These are phyloP conservation scores for Sphaerulina musiva DNA, from an alignment of 2,329 filamentous ascomycete genomes.

Conservation along the genomic window DNA sequence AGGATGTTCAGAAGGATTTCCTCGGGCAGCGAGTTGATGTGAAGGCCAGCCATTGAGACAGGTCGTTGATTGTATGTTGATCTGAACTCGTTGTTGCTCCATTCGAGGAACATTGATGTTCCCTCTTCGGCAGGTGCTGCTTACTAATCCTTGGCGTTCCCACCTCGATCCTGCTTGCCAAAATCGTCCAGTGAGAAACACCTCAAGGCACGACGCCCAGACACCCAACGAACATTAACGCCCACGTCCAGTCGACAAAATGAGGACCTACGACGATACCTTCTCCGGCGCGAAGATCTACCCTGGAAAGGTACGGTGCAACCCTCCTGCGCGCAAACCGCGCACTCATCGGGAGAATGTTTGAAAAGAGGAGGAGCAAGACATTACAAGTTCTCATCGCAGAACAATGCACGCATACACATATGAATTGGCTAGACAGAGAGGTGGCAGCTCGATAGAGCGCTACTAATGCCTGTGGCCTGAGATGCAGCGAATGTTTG, in stretches of 20 bases:
- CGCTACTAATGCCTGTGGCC: slow-evolving; percentile 8
- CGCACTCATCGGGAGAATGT: neutral
- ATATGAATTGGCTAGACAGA: slow-evolving; percentile 10
- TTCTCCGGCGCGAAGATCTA: slow-evolving; percentile 75
- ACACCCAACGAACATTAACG: slow-evolving; percentile 10
- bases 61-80: too few species aligned
- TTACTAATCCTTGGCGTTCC: neutral
- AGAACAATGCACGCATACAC: neutral
- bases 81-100: too few species aligned
- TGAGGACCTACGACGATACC: slow-evolving; percentile 72
- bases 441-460: neutral
- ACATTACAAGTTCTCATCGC: neutral
- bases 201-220: slow-evolving; percentile 4
- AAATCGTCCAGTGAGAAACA: neutral
- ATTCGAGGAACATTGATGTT: too few species aligned
- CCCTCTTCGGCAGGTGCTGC: neutral
- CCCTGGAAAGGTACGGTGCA: slow-evolving; percentile 61
- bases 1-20: slow-evolving; percentile 57
- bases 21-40: slow-evolving; percentile 46
- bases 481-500: slow-evolving; percentile 8
- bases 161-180: neutral
- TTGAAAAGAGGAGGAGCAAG: slow-evolving; percentile 10
- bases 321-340: slow-evolving; percentile 1
- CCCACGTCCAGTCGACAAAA: slow-evolving; percentile 44
- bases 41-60: neutral